Evolutionary conservation across 352 stramenopile species (phyloP).

Genomic region (Peronospora tabacina): DNA sequence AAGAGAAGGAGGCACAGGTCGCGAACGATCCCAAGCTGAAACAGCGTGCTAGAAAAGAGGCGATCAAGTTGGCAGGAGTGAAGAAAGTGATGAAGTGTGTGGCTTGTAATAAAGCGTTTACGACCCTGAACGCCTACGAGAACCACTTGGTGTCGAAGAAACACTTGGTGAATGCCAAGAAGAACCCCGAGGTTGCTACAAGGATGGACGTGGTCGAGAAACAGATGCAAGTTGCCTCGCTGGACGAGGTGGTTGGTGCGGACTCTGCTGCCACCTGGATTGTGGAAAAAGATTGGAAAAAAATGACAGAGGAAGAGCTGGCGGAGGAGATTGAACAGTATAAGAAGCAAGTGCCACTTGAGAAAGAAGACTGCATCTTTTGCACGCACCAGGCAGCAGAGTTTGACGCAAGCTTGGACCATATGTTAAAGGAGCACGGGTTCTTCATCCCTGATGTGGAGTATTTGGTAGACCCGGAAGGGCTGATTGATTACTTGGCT

Average conservation of each 20-base stretch:
- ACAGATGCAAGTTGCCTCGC: conserved; percentile 40
- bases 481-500: conserved; percentile 88
- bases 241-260: conserved; percentile 15
- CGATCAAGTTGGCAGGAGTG: conserved; percentile 58
- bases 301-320: conserved; percentile 50
- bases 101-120: conserved; percentile 82
- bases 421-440: conserved; percentile 91
- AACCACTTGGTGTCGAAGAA: conserved; percentile 86
- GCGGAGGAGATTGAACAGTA: conserved; percentile 66
- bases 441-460: conserved; percentile 95
- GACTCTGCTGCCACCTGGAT: neutral
- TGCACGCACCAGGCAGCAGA: conserved; percentile 51
- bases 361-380: conserved; percentile 83
- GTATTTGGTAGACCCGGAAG: conserved; percentile 86
- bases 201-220: conserved; percentile 63
- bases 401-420: conserved; percentile 66
- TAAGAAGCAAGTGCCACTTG: conserved; percentile 62
- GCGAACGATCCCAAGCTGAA: conserved; percentile 69
- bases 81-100: conserved; percentile 80
- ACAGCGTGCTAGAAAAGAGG: conserved; percentile 52
- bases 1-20: conserved; percentile 46
- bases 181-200: conserved; percentile 39
- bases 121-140: conserved; percentile 68
- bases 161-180: conserved; percentile 74
- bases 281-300: conserved; percentile 19